phyloP scores from a whole-genome alignment of 2,329 filamentous ascomycete genomes.

The Stemphylium beticola region DNA sequence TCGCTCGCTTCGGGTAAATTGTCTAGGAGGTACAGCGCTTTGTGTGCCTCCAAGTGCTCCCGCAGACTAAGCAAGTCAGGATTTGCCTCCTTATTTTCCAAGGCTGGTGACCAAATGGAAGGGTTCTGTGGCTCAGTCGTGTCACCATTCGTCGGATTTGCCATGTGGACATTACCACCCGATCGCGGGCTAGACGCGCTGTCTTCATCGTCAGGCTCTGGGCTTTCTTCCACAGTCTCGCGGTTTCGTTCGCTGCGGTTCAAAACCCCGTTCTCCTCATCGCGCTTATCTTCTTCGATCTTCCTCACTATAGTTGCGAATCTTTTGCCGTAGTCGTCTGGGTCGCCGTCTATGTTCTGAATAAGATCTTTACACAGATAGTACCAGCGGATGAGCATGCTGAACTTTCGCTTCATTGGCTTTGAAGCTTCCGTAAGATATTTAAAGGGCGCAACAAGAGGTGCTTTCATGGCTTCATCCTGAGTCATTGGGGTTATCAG shows the following conservation, averaged over 20 bases:
- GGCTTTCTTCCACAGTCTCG: constrained; percentile 12
- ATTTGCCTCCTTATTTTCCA: neutral
- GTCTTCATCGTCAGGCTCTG: constrained; percentile 11
- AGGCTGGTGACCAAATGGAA: neutral
- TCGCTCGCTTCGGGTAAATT: constrained; percentile 14
- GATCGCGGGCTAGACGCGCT: constrained; percentile 5
- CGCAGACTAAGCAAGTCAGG: constrained; percentile 6
- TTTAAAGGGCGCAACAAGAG: constrained; percentile 16
- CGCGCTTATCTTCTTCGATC: neutral
- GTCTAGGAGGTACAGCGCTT: constrained; percentile 12
- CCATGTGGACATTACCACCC: neutral
- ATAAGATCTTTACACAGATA: constrained; percentile 9
- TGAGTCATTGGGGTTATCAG: neutral
- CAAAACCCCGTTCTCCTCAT: neutral
- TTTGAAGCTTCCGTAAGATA: constrained; percentile 1
- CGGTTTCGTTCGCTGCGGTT: neutral
- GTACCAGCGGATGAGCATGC: constrained; percentile 15
- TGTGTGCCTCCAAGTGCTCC: constrained; percentile 5
- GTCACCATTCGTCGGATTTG: neutral
- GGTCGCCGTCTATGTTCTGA: constrained; percentile 2
- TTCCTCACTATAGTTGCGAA: constrained; percentile 4
- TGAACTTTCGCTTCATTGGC: constrained; percentile 10
- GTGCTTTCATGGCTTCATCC: constrained; percentile 6
- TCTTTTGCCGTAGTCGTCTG: constrained; percentile 4
- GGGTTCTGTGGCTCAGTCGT: neutral